Evolutionary conservation across 768 basidiomycete species (phyloP).

Genomic region (Russula brevipes): DNA sequence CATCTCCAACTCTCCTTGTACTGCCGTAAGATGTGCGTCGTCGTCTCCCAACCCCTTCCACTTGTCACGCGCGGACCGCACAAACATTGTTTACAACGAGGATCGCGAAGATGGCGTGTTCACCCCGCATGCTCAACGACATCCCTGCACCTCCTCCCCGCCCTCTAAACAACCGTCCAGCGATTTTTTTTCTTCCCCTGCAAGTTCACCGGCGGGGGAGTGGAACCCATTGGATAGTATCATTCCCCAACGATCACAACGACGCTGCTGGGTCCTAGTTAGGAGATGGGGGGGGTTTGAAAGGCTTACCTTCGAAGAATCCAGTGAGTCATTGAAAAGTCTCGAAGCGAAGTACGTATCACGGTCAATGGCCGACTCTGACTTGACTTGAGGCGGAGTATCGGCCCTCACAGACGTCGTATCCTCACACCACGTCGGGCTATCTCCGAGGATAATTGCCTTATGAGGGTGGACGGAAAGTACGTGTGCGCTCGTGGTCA

Average conservation of each 20-base stretch:
- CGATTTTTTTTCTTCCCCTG: slow-evolving; percentile 26
- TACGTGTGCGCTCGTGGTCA: slow-evolving; percentile 35
- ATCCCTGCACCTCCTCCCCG: slow-evolving; percentile 24
- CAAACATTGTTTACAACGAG: slow-evolving; percentile 84
- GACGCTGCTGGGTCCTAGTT: slow-evolving; percentile 38
- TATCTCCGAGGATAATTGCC: slow-evolving; percentile 87
- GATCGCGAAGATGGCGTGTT: slow-evolving; percentile 85
- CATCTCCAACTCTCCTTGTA: slow-evolving; percentile 75
- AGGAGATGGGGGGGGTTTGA: slow-evolving; percentile 37
- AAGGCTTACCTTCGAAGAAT: slow-evolving; percentile 70
- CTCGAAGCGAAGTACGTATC: slow-evolving; percentile 52
- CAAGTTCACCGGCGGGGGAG: slow-evolving; percentile 38
- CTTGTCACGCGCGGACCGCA: slow-evolving; percentile 83
- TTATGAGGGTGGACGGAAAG: slow-evolving; percentile 91
- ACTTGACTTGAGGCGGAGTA: not conserved
- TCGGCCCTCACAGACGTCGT: slow-evolving; percentile 59
- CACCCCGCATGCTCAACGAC: slow-evolving; percentile 50
- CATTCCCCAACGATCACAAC: slow-evolving; percentile 77
- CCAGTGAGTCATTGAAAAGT: slow-evolving; percentile 90
- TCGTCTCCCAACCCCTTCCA: slow-evolving; percentile 75
- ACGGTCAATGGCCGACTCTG: not conserved
- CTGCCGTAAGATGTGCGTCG: slow-evolving; percentile 89
- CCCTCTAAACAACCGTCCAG: slow-evolving; percentile 28
- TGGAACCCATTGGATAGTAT: slow-evolving; percentile 79
- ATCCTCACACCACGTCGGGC: slow-evolving; percentile 90